Evolutionary conservation across 768 basidiomycete species (phyloP).

Genomic region (Trametes cingulata): DNA sequence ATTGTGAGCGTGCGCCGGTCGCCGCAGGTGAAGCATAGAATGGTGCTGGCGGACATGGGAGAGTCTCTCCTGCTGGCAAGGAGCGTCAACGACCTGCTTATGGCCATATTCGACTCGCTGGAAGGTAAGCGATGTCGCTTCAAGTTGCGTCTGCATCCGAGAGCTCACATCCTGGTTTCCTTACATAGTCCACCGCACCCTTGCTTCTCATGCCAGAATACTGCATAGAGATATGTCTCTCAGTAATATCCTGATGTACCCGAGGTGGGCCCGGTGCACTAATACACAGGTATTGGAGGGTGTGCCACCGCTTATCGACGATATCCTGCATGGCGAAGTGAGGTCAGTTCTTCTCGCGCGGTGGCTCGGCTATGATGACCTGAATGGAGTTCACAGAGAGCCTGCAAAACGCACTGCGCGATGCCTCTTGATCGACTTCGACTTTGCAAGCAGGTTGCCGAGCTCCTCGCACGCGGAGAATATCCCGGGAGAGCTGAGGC

Average conservation of each 20-base stretch:
- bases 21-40: not conserved
- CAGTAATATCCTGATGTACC: conserved; percentile 20
- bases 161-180: not conserved
- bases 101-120: conserved; percentile 13
- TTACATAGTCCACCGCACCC: conserved; percentile 7
- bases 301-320: conserved; percentile 7
- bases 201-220: not conserved
- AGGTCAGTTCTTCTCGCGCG: not conserved
- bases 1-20: not conserved
- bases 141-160: too few species aligned
- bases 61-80: not conserved
- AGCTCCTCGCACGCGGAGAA: not conserved
- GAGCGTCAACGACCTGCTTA: conserved; percentile 17
- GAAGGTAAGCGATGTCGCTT: conserved; percentile 7
- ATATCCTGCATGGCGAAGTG: not conserved
- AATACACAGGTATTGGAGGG: not conserved
- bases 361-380: too few species aligned
- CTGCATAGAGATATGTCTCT: conserved; percentile 20
- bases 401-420: not conserved
- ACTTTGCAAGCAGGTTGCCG: not conserved
- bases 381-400: not conserved
- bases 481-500: not conserved
- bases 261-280: not conserved
- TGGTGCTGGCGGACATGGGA: conserved; percentile 12
- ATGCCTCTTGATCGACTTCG: conserved; percentile 17